phyloP scores from a whole-genome alignment of 257 asterid species.

The Vinca minor region DNA sequence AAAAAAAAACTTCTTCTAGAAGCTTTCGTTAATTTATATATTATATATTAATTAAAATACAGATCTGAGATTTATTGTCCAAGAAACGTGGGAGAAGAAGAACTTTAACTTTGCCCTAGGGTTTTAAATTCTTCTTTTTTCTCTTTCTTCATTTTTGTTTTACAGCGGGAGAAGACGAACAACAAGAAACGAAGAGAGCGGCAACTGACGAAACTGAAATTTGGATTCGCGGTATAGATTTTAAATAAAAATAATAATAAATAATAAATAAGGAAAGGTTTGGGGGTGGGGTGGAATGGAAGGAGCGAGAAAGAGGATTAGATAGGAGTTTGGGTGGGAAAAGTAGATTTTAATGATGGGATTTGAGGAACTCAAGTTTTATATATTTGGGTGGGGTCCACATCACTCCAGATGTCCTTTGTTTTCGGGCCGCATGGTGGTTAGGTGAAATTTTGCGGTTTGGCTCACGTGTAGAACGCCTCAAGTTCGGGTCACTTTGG shows the following conservation, averaged over 20 bases:
- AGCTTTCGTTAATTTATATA: neutral
- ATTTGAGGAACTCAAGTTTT: conserved; percentile 15
- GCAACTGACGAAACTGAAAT: conserved; percentile 55
- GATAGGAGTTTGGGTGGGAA: conserved; percentile 26
- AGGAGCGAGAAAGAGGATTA: conserved; percentile 30
- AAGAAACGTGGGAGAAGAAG: no score
- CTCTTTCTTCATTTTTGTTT: no score
- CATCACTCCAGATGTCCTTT: conserved; percentile 31
- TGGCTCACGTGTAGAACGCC: no score
- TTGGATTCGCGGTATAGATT: conserved; percentile 42
- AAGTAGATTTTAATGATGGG: conserved; percentile 17
- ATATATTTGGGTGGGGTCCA: conserved; percentile 30
- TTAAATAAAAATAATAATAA: conserved; percentile 8
- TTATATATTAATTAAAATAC: conserved; percentile 3
- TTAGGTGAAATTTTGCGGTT: conserved; percentile 11
- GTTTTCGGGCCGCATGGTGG: conserved; percentile 30
- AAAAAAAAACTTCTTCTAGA: neutral
- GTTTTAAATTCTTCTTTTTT: conserved; percentile 25
- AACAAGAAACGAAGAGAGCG: conserved; percentile 36
- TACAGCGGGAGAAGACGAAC: conserved; percentile 10
- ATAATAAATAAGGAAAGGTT: conserved; percentile 15
- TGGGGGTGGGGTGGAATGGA: conserved; percentile 24
- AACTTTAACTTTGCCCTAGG: conserved; percentile 31
- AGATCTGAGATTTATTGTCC: conserved; percentile 46
- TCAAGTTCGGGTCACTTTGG: no score